Evolutionary conservation across 176 grass and related monocot species (phyloP).

Genomic region (Saccharum spontaneum): DNA sequence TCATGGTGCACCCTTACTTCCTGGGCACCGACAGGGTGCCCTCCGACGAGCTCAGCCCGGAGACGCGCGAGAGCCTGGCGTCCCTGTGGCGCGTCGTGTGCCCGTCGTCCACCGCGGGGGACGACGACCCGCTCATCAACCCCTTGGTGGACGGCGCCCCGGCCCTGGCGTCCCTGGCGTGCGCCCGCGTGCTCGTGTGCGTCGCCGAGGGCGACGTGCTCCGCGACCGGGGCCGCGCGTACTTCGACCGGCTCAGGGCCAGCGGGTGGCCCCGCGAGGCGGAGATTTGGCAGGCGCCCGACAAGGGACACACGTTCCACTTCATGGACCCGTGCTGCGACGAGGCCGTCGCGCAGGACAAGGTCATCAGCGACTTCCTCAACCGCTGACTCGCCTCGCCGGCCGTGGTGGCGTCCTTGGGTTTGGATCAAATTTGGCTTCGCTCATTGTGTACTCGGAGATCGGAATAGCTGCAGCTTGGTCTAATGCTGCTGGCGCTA

Average conservation of each 20-base stretch:
- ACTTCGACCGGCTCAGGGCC: conserved; percentile 44
- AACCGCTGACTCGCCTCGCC: conserved; percentile 26
- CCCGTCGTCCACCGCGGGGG: conserved; percentile 46
- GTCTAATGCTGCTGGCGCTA: conserved; percentile 16
- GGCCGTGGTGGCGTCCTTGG: background rate
- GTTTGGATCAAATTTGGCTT: background rate
- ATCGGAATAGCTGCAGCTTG: conserved; percentile 26
- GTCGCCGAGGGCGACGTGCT: conserved; percentile 55
- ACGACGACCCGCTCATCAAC: conserved; percentile 60
- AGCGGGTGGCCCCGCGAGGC: conserved; percentile 48
- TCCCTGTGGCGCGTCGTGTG: conserved; percentile 57
- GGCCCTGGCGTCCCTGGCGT: conserved; percentile 27
- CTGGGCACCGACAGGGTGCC: conserved; percentile 49
- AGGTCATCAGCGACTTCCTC: conserved; percentile 51
- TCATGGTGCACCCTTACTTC: conserved; percentile 81
- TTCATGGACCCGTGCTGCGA: conserved; percentile 42
- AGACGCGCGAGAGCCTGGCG: conserved; percentile 33
- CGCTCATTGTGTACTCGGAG: background rate
- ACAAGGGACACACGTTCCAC: conserved; percentile 54
- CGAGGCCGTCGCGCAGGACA: conserved; percentile 51
- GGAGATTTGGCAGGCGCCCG: conserved; percentile 48
- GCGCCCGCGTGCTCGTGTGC: conserved; percentile 50
- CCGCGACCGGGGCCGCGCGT: conserved; percentile 49
- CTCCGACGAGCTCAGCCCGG: conserved; percentile 41
- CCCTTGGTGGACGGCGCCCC: conserved; percentile 42